A percentile compares a stretch with the other conserved stretches of the same genome.
phyloP scores from a whole-genome alignment of 2,329 filamentous ascomycete genomes.

The Akanthomyces lecanii region DNA sequence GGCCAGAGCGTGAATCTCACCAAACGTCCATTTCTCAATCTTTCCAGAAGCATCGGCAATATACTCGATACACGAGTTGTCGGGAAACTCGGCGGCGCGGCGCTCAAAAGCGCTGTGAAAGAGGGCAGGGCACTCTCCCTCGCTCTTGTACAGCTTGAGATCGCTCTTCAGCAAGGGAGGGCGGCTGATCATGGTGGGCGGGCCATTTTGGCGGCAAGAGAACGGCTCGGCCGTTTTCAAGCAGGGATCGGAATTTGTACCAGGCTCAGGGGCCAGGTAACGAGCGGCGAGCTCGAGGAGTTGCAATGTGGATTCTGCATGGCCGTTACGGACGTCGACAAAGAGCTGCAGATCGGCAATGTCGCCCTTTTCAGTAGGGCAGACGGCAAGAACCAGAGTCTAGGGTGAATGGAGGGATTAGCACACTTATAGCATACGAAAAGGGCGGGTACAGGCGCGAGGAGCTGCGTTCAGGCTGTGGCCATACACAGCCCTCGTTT shows the following conservation, averaged over 20 bases:
- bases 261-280: conserved; percentile 9
- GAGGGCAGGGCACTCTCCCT: conserved; percentile 12
- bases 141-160: conserved; percentile 2
- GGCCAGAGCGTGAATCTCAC: conserved; percentile 5
- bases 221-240: conserved; percentile 9
- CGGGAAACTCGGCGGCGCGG: conserved; percentile 9
- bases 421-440: background rate
- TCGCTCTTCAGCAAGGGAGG: conserved; percentile 15
- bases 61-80: conserved; percentile 14
- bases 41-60: conserved; percentile 10
- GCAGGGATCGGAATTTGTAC: background rate
- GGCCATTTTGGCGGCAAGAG: conserved; percentile 14
- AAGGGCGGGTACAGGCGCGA: background rate
- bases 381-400: conserved; percentile 7
- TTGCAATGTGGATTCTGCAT: background rate
- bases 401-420: background rate
- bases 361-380: background rate
- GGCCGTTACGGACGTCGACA: conserved; percentile 16
- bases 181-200: conserved; percentile 10
- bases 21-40: conserved; percentile 15
- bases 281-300: conserved; percentile 17
- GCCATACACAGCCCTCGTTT: background rate
- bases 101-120: conserved; percentile 16
- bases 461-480: background rate
- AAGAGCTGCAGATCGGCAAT: conserved; percentile 13